phyloP scores from a whole-genome alignment of 2,329 filamentous ascomycete species.

The Colletotrichum acutatum region DNA sequence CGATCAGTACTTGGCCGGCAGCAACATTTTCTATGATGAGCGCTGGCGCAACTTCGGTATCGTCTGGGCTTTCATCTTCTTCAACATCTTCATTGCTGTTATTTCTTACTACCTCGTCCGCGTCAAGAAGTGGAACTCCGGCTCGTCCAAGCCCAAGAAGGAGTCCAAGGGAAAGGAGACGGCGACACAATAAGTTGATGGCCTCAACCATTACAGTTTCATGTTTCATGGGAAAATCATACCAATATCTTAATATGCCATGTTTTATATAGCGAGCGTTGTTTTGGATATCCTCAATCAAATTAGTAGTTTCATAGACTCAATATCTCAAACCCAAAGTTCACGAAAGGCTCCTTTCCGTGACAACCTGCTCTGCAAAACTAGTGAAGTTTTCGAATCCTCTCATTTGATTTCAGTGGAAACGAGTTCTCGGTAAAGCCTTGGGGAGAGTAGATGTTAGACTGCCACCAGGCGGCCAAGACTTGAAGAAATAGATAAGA shows the following conservation, averaged over 20 bases:
- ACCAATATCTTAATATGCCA: slow-evolving; percentile 1
- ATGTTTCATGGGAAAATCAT: not conserved
- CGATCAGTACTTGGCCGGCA: slow-evolving; percentile 65
- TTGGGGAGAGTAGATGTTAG: no score
- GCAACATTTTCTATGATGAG: slow-evolving; percentile 61
- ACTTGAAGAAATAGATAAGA: no score
- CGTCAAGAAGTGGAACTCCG: slow-evolving; percentile 31
- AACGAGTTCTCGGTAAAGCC: no score
- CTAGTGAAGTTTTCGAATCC: no score
- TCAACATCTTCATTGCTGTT: slow-evolving; percentile 71
- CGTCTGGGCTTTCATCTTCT: slow-evolving; percentile 73
- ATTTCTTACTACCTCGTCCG: slow-evolving; percentile 68
- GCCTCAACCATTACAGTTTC: not conserved
- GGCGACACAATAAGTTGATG: not conserved
- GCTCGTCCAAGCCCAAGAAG: slow-evolving; percentile 23
- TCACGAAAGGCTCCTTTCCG: not conserved
- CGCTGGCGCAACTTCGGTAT: slow-evolving; percentile 78
- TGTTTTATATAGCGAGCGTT: slow-evolving; percentile 26
- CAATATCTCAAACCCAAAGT: not conserved
- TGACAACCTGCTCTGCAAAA: no score
- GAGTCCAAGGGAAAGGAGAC: slow-evolving; percentile 17
- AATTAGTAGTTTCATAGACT: not conserved
- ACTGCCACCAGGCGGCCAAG: no score
- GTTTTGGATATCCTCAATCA: not conserved
- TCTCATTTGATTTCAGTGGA: no score